These are phyloP conservation scores for Micromonas pusilla DNA, from an alignment of 139 green algal species.

Conservation along the genomic window DNA sequence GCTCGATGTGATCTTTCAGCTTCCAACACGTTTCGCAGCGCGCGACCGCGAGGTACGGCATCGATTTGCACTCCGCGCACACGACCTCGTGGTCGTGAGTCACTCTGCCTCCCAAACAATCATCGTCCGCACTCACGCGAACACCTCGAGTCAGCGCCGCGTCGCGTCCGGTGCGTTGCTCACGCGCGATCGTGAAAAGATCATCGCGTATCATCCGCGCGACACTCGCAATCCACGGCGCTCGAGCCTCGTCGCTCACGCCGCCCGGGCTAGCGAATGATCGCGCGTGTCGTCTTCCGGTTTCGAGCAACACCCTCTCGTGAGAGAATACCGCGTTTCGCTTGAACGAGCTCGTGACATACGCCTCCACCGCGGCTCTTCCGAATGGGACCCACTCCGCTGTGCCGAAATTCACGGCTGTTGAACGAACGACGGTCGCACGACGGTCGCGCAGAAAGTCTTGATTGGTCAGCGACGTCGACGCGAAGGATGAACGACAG, in stretches of 20 bases:
- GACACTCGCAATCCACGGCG: not conserved
- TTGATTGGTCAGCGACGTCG: no score
- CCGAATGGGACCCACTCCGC: conserved; percentile 68
- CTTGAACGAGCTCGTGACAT: not conserved
- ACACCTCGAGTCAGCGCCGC: not conserved
- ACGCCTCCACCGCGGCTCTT: not conserved
- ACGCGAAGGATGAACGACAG: no score
- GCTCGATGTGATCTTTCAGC: not conserved
- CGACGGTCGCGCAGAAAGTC: no score
- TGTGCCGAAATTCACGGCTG: conserved; percentile 82
- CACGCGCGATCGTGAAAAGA: not conserved
- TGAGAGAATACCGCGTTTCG: conserved; percentile 22
- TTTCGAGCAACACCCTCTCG: not conserved
- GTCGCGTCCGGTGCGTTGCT: not conserved
- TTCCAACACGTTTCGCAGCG: not conserved
- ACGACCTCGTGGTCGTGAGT: not conserved
- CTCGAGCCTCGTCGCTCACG: not conserved
- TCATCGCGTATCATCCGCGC: not conserved
- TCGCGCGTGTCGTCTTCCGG: not conserved
- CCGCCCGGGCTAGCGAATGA: not conserved
- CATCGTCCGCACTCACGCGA: not conserved
- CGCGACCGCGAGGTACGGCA: conserved; percentile 13
- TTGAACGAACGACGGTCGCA: no score
- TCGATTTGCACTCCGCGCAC: conserved; percentile 5
- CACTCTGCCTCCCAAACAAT: not conserved